Percentiles rank a stretch among this genome's conserved stretches.
These are phyloP conservation scores for Acacia acuminata DNA, from an alignment of 306 rosid genomes.

Conservation along the genomic window DNA sequence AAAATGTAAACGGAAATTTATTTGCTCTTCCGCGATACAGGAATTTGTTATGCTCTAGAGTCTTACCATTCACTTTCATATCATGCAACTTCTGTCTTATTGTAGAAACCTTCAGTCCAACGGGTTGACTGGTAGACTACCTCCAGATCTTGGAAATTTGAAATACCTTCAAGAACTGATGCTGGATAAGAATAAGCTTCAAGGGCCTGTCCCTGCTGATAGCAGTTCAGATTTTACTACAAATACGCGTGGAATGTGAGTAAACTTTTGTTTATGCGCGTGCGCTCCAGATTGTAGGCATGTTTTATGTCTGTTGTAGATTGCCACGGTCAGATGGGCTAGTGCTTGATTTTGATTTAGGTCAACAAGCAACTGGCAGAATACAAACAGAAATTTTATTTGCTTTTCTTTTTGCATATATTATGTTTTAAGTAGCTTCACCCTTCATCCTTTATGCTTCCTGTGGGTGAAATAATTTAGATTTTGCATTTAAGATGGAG, in stretches of 20 bases:
- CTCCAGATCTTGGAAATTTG: conserved; percentile 76
- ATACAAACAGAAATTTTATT: background rate
- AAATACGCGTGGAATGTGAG: conserved; percentile 62
- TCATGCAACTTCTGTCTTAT: conserved; percentile 26
- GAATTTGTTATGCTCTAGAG: conserved; percentile 13
- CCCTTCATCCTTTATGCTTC: background rate
- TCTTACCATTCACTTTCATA: conserved; percentile 14
- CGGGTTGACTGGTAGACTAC: conserved; percentile 79
- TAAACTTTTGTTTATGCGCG: conserved; percentile 18
- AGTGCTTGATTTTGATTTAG: background rate
- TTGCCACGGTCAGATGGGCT: background rate
- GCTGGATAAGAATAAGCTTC: conserved; percentile 87
- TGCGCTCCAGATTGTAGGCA: background rate
- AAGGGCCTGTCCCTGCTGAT: conserved; percentile 68
- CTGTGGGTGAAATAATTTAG: background rate
- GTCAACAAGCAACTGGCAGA: conserved; percentile 7
- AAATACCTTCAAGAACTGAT: conserved; percentile 71
- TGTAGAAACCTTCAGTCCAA: conserved; percentile 85
- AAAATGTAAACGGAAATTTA: conserved; percentile 64
- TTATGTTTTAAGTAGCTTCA: background rate
- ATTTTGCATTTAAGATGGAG: background rate
- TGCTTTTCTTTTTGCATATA: background rate
- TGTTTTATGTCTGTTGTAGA: background rate
- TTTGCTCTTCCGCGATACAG: background rate
- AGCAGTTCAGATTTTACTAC: conserved; percentile 42